Percentiles rank a stretch among this genome's conserved stretches.
Evolutionary conservation across 2,329 filamentous ascomycete genomes (phyloP).

Genomic region (Davidsoniella australis): DNA sequence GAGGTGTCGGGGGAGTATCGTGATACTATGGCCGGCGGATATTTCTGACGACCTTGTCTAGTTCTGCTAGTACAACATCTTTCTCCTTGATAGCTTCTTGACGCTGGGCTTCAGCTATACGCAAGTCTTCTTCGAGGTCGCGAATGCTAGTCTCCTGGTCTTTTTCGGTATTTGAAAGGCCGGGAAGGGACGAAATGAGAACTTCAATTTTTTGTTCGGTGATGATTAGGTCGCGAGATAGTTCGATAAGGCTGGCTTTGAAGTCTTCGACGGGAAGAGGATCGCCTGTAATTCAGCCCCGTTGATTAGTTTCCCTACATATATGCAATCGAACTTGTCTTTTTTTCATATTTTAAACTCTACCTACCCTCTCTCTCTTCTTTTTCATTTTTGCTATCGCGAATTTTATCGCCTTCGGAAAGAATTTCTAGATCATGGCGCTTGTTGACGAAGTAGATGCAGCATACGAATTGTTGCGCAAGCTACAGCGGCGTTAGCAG

Average conservation of each 20-base stretch:
- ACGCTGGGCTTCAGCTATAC: conserved; percentile 43
- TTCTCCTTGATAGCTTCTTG: conserved; percentile 47
- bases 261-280: conserved; percentile 48
- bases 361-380: conserved; percentile 32
- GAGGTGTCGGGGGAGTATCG: too few relatives aligned
- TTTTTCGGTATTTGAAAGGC: conserved; percentile 59
- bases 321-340: too few relatives aligned
- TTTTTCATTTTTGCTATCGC: conserved; percentile 38
- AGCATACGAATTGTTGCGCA: conserved; percentile 50
- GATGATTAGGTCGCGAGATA: conserved; percentile 58
- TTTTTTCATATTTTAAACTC: too few relatives aligned
- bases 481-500: conserved; percentile 27
- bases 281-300: conserved; percentile 28
- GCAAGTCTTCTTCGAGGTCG: conserved; percentile 48
- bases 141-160: conserved; percentile 54
- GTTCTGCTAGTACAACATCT: conserved; percentile 39
- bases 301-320: too few relatives aligned
- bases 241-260: conserved; percentile 48
- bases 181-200: conserved; percentile 57
- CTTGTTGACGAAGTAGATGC: conserved; percentile 46
- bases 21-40: conserved; percentile 36
- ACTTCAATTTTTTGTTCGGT: conserved; percentile 74
- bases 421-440: conserved; percentile 51
- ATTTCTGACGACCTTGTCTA: conserved; percentile 44
- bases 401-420: conserved; percentile 38